phyloP scores from a whole-genome alignment of 306 rosid species.

The Betula pendula region DNA sequence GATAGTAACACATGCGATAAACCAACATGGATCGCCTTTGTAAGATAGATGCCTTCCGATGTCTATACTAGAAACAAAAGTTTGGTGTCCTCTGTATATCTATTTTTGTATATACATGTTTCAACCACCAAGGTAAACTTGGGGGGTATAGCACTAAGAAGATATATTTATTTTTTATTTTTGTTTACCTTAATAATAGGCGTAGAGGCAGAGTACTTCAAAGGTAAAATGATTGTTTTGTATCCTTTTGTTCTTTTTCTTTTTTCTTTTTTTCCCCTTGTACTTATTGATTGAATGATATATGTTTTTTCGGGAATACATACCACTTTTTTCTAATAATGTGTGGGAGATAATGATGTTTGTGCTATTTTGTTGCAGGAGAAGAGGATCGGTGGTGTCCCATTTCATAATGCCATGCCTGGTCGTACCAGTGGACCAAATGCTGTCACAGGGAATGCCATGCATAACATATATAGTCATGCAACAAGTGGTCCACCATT shows the following conservation, averaged over 20 bases:
- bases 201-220: background rate
- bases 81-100: background rate
- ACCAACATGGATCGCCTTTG: background rate
- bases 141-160: background rate
- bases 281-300: background rate
- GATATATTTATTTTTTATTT: background rate
- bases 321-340: background rate
- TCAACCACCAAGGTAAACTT: background rate
- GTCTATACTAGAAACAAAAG: background rate
- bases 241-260: background rate
- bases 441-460: slow-evolving; percentile 57
- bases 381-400: slow-evolving; percentile 52
- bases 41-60: background rate
- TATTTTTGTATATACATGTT: background rate
- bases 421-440: slow-evolving; percentile 51
- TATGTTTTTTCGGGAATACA: background rate
- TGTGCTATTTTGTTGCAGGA: slow-evolving; percentile 54
- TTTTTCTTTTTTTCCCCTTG: background rate
- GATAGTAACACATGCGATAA: background rate
- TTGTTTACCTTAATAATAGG: background rate
- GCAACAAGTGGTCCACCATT: slow-evolving; percentile 60
- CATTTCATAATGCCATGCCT: slow-evolving; percentile 60
- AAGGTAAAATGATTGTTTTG: background rate
- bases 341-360: slow-evolving; percentile 9
- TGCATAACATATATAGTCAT: slow-evolving; percentile 59